Base-by-base conservation (phyloP, 2,329 filamentous ascomycete species). In the Aspergillus sergii region DNA sequence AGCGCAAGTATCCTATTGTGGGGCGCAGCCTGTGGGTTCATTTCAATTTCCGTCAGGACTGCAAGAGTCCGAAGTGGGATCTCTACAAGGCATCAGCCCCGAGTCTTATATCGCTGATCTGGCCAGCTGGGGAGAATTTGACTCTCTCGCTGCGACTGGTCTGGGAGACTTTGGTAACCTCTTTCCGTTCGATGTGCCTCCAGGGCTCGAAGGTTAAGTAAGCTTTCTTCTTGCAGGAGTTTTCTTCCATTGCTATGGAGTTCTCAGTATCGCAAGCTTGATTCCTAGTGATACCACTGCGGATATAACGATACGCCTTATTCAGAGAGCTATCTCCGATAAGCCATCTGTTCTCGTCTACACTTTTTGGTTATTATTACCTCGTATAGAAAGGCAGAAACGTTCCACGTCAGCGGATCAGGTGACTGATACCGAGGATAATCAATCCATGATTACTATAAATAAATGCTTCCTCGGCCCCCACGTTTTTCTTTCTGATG, bases 41-140 rank as follows among this genome's bases (percentile, higher is more conserved):
- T 41, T 48, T 5, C 26, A 28, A n/a, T 28, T 60, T 16, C 59
- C 57, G 2, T n/a, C 34, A 14, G 39, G 55, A 16, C 43, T 48
- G 28, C 45, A 64, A 23, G 58, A 32, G 9, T 71, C 62, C 56
- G 50, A 62, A 16, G 57, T 57, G 8, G 59, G 58, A 9, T n/a
- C 64, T 6, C 51, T 59, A 4, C 56, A 67, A 36, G 64, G 69
- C 59, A 64, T 57, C 19, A 68, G 67, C 43, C 66, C 69, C 2
- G 36, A 59, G 36, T 66, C 66, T 2, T 66, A 64, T 30, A 57
- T 64, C 41, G 58, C 64, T 36, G 68, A 71, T 50, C 45, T 74
- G 28, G 68, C 71, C 5, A 64, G 70, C 28, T 76, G 70, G 72
- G 69, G 69, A 9, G 68, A 72, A 9, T 73, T 72, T 36, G 71